A percentile compares a stretch with the other conserved stretches of the same genome.
phyloP scores from a whole-genome alignment of 345 rosid species.

The Melaleuca quinquenervia region DNA sequence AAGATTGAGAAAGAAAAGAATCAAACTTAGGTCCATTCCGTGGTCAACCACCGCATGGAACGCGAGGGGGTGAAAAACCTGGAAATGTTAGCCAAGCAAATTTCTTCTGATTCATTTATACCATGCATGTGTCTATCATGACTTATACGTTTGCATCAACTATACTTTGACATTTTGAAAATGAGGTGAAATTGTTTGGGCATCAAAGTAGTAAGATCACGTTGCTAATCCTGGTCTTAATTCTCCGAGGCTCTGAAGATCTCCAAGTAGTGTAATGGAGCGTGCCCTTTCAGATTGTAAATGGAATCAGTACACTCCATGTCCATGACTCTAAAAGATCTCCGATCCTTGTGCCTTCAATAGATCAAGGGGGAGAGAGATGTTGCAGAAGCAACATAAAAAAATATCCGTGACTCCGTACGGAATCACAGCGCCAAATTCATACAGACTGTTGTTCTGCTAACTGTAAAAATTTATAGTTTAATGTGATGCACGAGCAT shows the following conservation, averaged over 20 bases:
- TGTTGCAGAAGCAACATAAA: not conserved
- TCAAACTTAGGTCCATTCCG: not conserved
- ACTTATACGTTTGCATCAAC: not conserved
- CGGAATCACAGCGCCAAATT: not conserved
- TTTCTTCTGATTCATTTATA: not conserved
- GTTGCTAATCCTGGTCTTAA: not conserved
- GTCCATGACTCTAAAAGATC: not conserved
- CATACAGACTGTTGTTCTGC: not conserved
- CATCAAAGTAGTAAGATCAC: not conserved
- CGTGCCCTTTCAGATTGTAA: not conserved
- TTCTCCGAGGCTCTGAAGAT: not conserved
- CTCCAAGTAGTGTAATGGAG: not conserved
- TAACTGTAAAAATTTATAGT: not conserved
- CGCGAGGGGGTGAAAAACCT: not conserved
- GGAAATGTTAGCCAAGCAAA: not conserved
- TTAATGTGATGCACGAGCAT: not conserved
- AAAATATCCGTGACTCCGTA: not conserved
- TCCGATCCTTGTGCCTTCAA: not conserved
- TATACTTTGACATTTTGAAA: not conserved
- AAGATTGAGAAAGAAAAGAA: not conserved
- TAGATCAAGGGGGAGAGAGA: not conserved
- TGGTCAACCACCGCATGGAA: not conserved
- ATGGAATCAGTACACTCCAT: not conserved
- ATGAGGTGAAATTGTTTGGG: not conserved
- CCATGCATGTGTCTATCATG: not conserved